Conservation (phyloP, 2,329 filamentous ascomycete species). For the Sarocladium strictum region DNA sequence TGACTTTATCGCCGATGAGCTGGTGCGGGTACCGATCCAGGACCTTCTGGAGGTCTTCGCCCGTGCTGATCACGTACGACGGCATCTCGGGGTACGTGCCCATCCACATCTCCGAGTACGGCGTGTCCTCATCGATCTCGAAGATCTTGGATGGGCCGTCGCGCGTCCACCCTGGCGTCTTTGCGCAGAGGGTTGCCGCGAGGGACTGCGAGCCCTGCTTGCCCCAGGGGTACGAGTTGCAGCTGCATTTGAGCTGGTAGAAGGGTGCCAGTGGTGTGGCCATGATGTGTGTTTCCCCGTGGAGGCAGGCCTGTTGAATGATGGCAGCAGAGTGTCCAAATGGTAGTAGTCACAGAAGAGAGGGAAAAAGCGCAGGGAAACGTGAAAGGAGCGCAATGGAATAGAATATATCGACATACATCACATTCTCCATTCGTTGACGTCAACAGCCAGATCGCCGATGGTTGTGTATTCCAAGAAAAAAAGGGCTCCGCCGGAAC, state of each 20-base stretch:
- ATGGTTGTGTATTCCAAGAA: too few species aligned
- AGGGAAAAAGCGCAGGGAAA: not conserved
- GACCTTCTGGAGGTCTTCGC: conserved; percentile 58
- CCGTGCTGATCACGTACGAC: conserved; percentile 55
- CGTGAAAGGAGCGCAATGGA: too few species aligned
- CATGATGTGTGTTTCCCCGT: not conserved
- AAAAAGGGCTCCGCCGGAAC: too few species aligned
- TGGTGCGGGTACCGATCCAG: conserved; percentile 55
- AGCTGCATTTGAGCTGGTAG: conserved; percentile 40
- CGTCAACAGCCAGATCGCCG: conserved; percentile 2
- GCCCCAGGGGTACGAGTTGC: conserved; percentile 65
- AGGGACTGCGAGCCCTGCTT: conserved; percentile 60
- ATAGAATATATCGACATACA: too few species aligned
- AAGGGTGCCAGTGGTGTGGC: conserved; percentile 22
- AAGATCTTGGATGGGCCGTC: conserved; percentile 38
- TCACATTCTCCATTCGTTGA: not conserved
- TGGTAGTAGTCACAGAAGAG: not conserved
- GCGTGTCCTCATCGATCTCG: conserved; percentile 55
- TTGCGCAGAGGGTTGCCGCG: conserved; percentile 57
- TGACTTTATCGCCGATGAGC: conserved; percentile 56
- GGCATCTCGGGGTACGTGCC: conserved; percentile 69
- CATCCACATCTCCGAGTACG: conserved; percentile 69
- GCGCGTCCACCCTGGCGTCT: conserved; percentile 47
- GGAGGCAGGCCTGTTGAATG: not conserved
- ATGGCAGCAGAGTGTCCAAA: not conserved